Conservation (phyloP, 1,284 basidiomycete species). For the Mycena citricolor region DNA sequence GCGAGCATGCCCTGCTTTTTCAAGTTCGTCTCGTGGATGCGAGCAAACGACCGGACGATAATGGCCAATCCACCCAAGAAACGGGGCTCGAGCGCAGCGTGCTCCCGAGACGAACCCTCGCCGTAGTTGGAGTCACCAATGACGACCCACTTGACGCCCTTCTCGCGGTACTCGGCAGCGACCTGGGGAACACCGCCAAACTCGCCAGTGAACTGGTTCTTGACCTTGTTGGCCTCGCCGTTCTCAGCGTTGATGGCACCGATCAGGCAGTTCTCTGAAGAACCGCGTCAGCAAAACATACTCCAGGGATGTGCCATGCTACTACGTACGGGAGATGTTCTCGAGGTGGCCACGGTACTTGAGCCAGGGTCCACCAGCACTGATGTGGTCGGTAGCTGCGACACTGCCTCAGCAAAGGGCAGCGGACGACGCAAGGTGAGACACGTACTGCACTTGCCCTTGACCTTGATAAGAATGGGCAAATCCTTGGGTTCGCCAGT, state of each 20-base stretch:
- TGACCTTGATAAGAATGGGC: slow-evolving; percentile 96
- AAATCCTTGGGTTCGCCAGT: slow-evolving; percentile 90
- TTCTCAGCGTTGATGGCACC: slow-evolving; percentile 96
- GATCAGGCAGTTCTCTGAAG: slow-evolving; percentile 90
- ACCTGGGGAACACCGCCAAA: slow-evolving; percentile 85
- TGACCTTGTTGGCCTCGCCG: slow-evolving; percentile 93
- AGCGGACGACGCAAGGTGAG: slow-evolving; percentile 10
- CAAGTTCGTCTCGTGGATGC: slow-evolving; percentile 98
- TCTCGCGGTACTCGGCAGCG: slow-evolving; percentile 86
- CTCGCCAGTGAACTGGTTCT: slow-evolving; percentile 89
- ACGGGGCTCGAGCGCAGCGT: slow-evolving; percentile 96
- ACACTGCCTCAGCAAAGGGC: too few relatives aligned
- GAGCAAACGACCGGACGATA: slow-evolving; percentile 93
- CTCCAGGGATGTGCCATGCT: not conserved
- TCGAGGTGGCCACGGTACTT: slow-evolving; percentile 99
- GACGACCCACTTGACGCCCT: slow-evolving; percentile 94
- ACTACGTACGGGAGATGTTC: slow-evolving; percentile 92
- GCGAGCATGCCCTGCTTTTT: slow-evolving; percentile 98
- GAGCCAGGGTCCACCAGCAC: slow-evolving; percentile 97
- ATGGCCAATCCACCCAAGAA: slow-evolving; percentile 96
- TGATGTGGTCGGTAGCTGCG: slow-evolving; percentile 82
- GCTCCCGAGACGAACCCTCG: slow-evolving; percentile 97
- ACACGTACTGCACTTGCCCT: slow-evolving; percentile 95
- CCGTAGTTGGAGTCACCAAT: slow-evolving; percentile 96
- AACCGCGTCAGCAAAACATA: slow-evolving; percentile 10